Evolutionary conservation across 768 basidiomycete genomes (phyloP).

Genomic region (Paxillus involutus): DNA sequence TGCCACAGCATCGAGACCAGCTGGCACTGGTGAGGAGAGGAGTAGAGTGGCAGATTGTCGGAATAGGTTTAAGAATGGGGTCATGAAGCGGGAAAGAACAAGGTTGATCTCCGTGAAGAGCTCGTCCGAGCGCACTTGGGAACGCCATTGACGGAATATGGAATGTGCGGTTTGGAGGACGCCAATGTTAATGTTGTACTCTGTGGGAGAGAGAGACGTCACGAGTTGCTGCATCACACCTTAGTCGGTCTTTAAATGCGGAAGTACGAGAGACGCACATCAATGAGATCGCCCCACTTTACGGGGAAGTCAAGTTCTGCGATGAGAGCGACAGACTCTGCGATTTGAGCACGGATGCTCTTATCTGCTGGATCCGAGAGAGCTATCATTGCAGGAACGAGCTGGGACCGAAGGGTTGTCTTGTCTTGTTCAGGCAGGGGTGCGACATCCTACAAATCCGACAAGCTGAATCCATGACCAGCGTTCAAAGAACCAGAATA

Average conservation of each 20-base stretch:
- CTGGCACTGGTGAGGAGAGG: constrained; percentile 37
- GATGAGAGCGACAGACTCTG: constrained; percentile 90
- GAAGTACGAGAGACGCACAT: constrained; percentile 54
- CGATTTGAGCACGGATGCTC: constrained; percentile 77
- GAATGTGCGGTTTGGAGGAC: constrained; percentile 95
- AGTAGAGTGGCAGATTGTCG: constrained; percentile 58
- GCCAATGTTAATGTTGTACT: constrained; percentile 85
- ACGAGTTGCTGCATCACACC: constrained; percentile 77
- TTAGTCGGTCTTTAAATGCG: neutral
- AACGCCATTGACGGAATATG: constrained; percentile 92
- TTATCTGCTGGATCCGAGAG: constrained; percentile 76
- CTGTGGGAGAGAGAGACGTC: constrained; percentile 69
- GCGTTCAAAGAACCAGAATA: neutral
- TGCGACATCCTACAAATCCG: constrained; percentile 56
- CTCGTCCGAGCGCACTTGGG: constrained; percentile 81
- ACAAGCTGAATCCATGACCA: neutral
- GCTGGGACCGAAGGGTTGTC: constrained; percentile 62
- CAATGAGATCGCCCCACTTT: constrained; percentile 85
- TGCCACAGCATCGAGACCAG: constrained; percentile 52
- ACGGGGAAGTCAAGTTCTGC: constrained; percentile 90
- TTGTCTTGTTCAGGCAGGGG: constrained; percentile 76
- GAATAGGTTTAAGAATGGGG: constrained; percentile 84
- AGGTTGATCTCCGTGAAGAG: constrained; percentile 92
- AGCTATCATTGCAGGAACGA: constrained; percentile 90
- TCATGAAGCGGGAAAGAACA: constrained; percentile 80